Evolutionary conservation across 2,329 filamentous ascomycete genomes (phyloP).

Genomic region (Stagonosporopsis tanaceti): DNA sequence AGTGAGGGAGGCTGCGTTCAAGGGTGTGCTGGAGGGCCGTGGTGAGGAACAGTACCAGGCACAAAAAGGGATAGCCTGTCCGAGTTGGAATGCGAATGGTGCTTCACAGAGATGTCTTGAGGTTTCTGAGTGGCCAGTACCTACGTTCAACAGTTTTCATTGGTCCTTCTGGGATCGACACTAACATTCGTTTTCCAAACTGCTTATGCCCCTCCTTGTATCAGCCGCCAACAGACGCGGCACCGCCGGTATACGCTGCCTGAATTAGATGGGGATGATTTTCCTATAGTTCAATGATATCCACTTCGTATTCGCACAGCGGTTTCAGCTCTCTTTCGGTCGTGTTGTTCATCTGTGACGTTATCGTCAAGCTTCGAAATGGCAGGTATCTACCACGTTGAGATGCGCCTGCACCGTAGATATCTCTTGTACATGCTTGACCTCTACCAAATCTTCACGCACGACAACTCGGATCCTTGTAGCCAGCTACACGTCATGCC

Average conservation of each 20-base stretch:
- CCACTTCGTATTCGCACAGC: not conserved
- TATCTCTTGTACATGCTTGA: too few species aligned
- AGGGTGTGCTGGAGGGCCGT: conserved; percentile 31
- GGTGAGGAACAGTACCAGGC: conserved; percentile 1
- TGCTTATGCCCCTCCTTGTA: not conserved
- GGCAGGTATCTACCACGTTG: not conserved
- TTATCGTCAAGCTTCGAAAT: not conserved
- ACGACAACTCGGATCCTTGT: not conserved
- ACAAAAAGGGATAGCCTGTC: too few species aligned
- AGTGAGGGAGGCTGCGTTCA: conserved; percentile 56
- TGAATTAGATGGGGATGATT: not conserved
- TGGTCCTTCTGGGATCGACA: too few species aligned
- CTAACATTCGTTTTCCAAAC: too few species aligned
- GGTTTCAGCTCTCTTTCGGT: not conserved
- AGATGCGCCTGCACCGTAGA: not conserved
- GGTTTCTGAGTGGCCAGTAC: too few species aligned
- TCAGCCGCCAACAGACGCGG: conserved; percentile 4
- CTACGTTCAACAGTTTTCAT: too few species aligned
- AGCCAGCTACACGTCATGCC: not conserved
- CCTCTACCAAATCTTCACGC: not conserved
- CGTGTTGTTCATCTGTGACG: not conserved
- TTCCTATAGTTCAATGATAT: not conserved
- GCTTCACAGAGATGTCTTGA: too few species aligned
- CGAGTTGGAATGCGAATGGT: too few species aligned
- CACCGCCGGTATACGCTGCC: conserved; percentile 13